Base-by-base conservation (phyloP, 2,329 filamentous ascomycete genomes). In the Exserohilum rostratum region DNA sequence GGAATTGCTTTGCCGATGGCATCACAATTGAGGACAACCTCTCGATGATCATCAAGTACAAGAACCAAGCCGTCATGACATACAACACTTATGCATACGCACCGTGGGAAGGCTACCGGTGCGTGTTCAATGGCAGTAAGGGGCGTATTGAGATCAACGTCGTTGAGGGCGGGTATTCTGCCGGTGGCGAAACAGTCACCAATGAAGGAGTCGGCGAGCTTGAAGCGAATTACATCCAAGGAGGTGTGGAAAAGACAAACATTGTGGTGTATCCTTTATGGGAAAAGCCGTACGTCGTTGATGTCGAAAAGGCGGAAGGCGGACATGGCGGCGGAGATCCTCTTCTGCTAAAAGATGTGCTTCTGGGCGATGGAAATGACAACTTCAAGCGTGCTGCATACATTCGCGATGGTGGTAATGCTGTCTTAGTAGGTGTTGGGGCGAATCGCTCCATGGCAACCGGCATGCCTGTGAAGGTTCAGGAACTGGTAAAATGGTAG, bases 1-100 rank as follows among this genome's bases (percentile, higher is more conserved):
- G 86, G 69, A 85, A 81, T 62, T 84, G 86, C 1, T 87, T 87
- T 50, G 79, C 82, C 0, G 85, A 87, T 55, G 85, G 85, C 1
- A 85, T 87, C 51, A 86, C 78, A 60, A 87, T 87, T 51, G 85
- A 87, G 67, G 85, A 87, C 61, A 87, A 84, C 0, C 85, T 87
- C 83, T 84, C 79, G 35, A 72, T 87, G 27, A 75, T 87, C 37
- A 82, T 87, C 25, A 76, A 80, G 44, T 87, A 87, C 65, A 75
- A 77, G 15, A 84, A 78, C 46, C 82, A 83, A 3, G 83, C 83
- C 0, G 80, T 83, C 25, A 71, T 87, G 69, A 86, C 85, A 0
- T 87, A 87, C 64, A 84, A 78, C 15, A 73, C 85, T 5, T 83
- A 81, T 2, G 84, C 85, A 0, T 87, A 87, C 51, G 83, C 85